Base-by-base conservation (phyloP, 306 rosid species). In the Quercus ilex region DNA sequence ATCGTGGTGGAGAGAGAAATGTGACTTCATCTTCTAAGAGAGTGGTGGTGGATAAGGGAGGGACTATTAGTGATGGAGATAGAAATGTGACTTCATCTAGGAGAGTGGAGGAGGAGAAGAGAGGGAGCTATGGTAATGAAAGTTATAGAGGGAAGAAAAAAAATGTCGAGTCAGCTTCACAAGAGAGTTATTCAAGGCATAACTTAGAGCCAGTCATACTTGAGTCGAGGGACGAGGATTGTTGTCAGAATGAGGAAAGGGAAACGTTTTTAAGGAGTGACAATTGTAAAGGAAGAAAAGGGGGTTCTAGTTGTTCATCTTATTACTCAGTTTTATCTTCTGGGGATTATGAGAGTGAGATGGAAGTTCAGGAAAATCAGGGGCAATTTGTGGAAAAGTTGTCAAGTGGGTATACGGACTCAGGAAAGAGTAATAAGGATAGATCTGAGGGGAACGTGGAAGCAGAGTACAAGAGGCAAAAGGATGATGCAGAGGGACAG, bases 241-340 rank as follows among this genome's bases (percentile, higher is more conserved):
- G 75, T 59, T 74, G 70, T 46, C 12, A 60, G 75, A 77, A 69
- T 72, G 87, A 79, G 74, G 88, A 78, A 72, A 82, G 58, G 73
- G 80, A 75, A 69, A 46, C 75, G 74, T 31, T 78, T 71, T 74
- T 69, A 20, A 85, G 81, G 70, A 76, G 56, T 79, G 86, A 90
- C 35, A 84, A 63, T 76, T 77, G n/a, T 49, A 78, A 86, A 86
- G 74, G 74, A 52, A 85, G 77, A 57, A 88, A 87, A 85, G 90
- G 80, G 77, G 83, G 82, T 76, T 93, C 97, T 55, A 92, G 92
- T 82, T 82, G 92, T 85, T 96, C 99, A 76, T 93, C 98, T 82
- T 93, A 89, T 87, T 90, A 91, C 83, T 87, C 99, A 41, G 43
- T 90, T 58, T 88, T 93, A 21, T 91, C 92, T 13, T 71, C 90